Evolutionary conservation across 768 basidiomycete genomes (phyloP).

Genomic region (Omphalotus guepiniiformis): DNA sequence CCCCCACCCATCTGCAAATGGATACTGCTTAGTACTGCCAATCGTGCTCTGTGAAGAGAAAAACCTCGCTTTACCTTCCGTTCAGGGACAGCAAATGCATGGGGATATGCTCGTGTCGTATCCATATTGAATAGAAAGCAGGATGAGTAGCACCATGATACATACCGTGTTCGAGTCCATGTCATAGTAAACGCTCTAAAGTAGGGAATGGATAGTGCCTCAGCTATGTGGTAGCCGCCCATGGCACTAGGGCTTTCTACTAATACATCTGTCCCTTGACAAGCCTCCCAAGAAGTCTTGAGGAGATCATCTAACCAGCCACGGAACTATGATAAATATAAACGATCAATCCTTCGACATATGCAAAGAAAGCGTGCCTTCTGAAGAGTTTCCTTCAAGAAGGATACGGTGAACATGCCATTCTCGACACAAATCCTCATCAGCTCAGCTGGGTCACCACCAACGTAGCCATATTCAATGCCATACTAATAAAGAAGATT

Average conservation of each 20-base stretch:
- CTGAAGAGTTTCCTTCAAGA: slow-evolving; percentile 83
- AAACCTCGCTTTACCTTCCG: slow-evolving; percentile 56
- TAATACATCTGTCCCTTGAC: slow-evolving; percentile 89
- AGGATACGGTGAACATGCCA: slow-evolving; percentile 94
- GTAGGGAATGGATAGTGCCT: slow-evolving; percentile 90
- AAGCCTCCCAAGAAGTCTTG: slow-evolving; percentile 93
- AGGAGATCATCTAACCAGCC: slow-evolving; percentile 97
- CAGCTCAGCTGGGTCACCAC: slow-evolving; percentile 95
- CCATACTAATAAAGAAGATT: slow-evolving; percentile 57
- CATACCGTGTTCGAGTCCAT: slow-evolving; percentile 86
- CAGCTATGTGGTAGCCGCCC: slow-evolving; percentile 96
- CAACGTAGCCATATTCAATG: slow-evolving; percentile 93
- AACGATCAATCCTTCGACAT: slow-evolving; percentile 5
- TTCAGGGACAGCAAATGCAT: slow-evolving; percentile 97
- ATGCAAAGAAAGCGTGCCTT: slow-evolving; percentile 48
- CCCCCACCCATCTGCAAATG: slow-evolving; percentile 80
- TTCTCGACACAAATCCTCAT: slow-evolving; percentile 99
- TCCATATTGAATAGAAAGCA: slow-evolving; percentile 4
- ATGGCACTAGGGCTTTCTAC: slow-evolving; percentile 97
- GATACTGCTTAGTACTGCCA: slow-evolving; percentile 1
- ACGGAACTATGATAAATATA: slow-evolving; percentile 62
- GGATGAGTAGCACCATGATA: neutral
- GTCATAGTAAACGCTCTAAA: slow-evolving; percentile 98
- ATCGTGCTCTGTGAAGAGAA: no score
- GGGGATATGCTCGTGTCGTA: slow-evolving; percentile 77